These are phyloP conservation scores for Lignosus rhinocerotis DNA, from an alignment of 1,284 basidiomycete species.

Conservation along the genomic window DNA sequence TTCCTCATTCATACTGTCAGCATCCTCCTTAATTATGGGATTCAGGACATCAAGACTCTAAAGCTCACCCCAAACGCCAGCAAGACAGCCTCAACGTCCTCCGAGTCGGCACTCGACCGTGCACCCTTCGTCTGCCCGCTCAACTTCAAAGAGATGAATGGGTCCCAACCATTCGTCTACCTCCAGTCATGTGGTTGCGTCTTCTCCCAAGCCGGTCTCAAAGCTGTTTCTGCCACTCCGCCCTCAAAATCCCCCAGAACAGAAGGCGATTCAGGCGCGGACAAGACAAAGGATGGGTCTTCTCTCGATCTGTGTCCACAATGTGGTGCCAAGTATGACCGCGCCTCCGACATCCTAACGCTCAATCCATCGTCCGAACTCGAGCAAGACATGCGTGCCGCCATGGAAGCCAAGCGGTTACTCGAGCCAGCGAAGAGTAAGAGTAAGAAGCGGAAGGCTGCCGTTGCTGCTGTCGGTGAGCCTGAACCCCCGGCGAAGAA, in stretches of 20 bases:
- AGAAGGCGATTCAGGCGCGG: conserved; percentile 26
- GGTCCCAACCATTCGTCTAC: conserved; percentile 85
- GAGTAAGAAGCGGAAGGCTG: conserved; percentile 69
- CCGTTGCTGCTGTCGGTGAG: conserved; percentile 24
- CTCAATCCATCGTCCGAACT: conserved; percentile 69
- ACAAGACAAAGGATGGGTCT: conserved; percentile 15
- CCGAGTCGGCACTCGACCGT: conserved; percentile 46
- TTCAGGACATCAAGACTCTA: conserved; percentile 82
- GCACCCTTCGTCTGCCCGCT: conserved; percentile 87
- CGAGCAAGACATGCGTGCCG: conserved; percentile 50
- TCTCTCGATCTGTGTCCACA: conserved; percentile 68
- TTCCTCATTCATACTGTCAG: not conserved
- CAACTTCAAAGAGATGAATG: conserved; percentile 92
- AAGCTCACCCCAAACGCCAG: conserved; percentile 74
- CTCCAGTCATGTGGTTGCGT: conserved; percentile 88
- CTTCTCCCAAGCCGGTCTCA: conserved; percentile 76
- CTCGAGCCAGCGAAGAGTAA: conserved; percentile 55
- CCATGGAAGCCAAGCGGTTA: conserved; percentile 56
- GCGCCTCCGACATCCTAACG: conserved; percentile 49
- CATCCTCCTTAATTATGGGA: not conserved
- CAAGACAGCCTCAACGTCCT: conserved; percentile 33
- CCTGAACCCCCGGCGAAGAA: conserved; percentile 38
- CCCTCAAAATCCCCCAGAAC: conserved; percentile 34
- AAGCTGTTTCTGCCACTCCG: conserved; percentile 49
- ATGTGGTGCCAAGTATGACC: conserved; percentile 68